phyloP scores from a whole-genome alignment of 2,329 filamentous ascomycete species.

The Coniosporium uncinatum region DNA sequence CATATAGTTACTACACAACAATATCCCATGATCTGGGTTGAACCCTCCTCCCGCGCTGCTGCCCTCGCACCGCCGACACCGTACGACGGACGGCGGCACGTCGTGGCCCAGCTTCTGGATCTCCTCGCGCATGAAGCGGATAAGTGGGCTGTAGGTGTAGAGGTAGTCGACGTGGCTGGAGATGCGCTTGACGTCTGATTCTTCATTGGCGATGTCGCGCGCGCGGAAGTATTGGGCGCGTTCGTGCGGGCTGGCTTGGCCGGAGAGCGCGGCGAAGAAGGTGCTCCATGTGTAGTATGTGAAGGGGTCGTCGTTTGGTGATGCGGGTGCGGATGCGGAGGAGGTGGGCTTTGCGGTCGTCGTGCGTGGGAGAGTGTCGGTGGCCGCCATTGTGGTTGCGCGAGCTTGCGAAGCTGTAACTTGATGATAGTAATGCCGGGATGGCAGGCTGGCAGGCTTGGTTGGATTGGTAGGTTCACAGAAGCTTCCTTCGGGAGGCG shows the following conservation, averaged over 20 bases:
- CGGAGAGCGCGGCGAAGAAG: constrained; percentile 76
- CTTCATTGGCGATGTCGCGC: constrained; percentile 71
- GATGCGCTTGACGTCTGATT: constrained; percentile 73
- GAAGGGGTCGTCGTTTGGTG: no score
- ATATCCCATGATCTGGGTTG: constrained; percentile 77
- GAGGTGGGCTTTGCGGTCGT: no score
- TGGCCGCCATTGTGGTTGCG: no score
- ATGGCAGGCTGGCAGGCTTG: no score
- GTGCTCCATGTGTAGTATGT: constrained; percentile 69
- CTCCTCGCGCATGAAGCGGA: constrained; percentile 83
- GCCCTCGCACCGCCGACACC: constrained; percentile 71
- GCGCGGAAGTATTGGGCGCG: constrained; percentile 72
- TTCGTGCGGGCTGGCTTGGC: constrained; percentile 57
- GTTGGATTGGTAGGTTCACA: no score
- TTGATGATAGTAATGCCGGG: no score
- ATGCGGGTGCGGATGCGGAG: no score
- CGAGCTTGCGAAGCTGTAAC: no score
- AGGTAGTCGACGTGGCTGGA: constrained; percentile 74
- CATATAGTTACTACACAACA: constrained; percentile 91
- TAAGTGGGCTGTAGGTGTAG: constrained; percentile 55
- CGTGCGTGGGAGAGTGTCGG: no score
- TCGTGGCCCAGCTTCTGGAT: constrained; percentile 74
- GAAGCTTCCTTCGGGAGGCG: no score
- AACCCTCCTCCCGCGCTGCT: constrained; percentile 75
- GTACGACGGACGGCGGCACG: constrained; percentile 69